A percentile compares a stretch with the other conserved stretches of the same genome.
phyloP scores from a whole-genome alignment of 352 stramenopile species.

The Phytophthora fragariae region DNA sequence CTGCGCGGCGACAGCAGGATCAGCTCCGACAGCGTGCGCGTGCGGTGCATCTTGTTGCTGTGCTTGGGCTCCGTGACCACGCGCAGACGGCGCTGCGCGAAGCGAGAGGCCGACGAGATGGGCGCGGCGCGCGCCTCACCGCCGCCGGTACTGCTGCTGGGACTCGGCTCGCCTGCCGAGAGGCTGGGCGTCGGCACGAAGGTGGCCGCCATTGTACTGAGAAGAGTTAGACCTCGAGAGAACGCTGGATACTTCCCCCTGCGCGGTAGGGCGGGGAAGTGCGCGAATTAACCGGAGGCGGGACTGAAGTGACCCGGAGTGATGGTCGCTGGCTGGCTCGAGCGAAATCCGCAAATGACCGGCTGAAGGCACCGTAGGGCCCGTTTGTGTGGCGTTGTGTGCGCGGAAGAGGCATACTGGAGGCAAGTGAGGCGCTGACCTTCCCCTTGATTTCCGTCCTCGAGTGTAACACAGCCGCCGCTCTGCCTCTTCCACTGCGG shows the following conservation, averaged over 20 bases:
- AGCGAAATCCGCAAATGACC: constrained; percentile 51
- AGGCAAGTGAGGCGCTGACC: constrained; percentile 19
- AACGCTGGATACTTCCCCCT: background rate
- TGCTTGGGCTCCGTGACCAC: constrained; percentile 87
- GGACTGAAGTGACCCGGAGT: constrained; percentile 6
- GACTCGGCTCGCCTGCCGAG: constrained; percentile 30
- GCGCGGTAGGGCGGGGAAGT: background rate
- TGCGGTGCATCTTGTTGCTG: constrained; percentile 89
- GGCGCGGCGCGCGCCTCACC: constrained; percentile 27
- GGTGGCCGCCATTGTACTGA: constrained; percentile 29
- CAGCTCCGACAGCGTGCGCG: constrained; percentile 76
- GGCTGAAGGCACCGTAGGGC: background rate
- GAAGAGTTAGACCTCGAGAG: background rate
- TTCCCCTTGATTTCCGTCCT: constrained; percentile 39
- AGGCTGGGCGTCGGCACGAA: constrained; percentile 35
- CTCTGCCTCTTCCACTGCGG: constrained; percentile 39
- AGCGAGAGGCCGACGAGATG: constrained; percentile 41
- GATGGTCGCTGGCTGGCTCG: constrained; percentile 28
- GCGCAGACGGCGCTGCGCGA: constrained; percentile 69
- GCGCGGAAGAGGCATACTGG: constrained; percentile 25
- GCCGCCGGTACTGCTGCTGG: constrained; percentile 31
- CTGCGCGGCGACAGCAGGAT: constrained; percentile 77
- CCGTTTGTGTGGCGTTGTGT: constrained; percentile 9
- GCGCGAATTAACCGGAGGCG: background rate
- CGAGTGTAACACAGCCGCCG: constrained; percentile 33